Evolutionary conservation across 139 green algal genomes (phyloP).

Genomic region (Pedinophyceae sp.): DNA sequence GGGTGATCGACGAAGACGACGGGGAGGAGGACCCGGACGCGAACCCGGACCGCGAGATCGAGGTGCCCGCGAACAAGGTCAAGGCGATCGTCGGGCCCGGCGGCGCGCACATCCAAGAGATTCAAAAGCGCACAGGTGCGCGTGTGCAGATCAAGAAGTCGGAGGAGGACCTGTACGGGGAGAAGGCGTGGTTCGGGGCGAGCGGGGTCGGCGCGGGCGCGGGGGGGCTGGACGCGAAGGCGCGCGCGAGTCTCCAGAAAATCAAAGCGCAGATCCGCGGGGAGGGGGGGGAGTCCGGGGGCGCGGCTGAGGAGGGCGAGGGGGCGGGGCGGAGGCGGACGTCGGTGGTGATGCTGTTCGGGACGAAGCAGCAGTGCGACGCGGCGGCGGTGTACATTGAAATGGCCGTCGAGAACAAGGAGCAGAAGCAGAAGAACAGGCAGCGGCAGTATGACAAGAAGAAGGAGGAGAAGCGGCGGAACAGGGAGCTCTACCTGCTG

Average conservation of each 20-base stretch:
- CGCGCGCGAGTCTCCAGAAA: too few species aligned
- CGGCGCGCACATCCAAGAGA: slow-evolving; percentile 62
- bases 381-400: slow-evolving; percentile 47
- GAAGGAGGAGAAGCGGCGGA: slow-evolving; percentile 33
- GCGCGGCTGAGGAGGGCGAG: too few species aligned
- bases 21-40: slow-evolving; percentile 37
- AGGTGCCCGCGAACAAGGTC: slow-evolving; percentile 50
- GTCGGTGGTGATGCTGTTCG: slow-evolving; percentile 60
- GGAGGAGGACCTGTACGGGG: slow-evolving; percentile 29
- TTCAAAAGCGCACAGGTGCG: slow-evolving; percentile 63
- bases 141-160: slow-evolving; percentile 64
- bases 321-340: slow-evolving; percentile 31
- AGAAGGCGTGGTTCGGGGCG: background rate
- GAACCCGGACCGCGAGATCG: slow-evolving; percentile 11
- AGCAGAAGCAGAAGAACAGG: slow-evolving; percentile 66
- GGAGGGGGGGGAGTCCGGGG: too few species aligned
- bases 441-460: slow-evolving; percentile 14
- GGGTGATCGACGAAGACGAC: slow-evolving; percentile 26
- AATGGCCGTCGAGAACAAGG: slow-evolving; percentile 42
- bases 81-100: slow-evolving; percentile 66
- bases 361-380: slow-evolving; percentile 40
- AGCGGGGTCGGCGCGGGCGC: too few species aligned
- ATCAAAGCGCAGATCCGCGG: too few species aligned
- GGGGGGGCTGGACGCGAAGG: too few species aligned
- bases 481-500: slow-evolving; percentile 69